Conservation (phyloP, 805 yeast genomes). For the Spathaspora passalidarum region DNA sequence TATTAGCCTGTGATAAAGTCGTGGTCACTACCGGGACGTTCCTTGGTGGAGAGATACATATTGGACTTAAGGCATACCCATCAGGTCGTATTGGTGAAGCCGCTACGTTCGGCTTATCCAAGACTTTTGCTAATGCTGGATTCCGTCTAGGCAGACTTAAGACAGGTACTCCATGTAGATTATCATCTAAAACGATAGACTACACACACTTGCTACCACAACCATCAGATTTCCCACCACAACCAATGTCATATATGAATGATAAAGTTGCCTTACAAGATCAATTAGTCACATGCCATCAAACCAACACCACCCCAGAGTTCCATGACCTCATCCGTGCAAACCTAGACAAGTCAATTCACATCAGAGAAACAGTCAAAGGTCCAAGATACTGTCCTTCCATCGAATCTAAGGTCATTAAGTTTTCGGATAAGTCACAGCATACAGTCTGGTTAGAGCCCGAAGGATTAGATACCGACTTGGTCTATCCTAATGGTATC, state of each 20-base stretch:
- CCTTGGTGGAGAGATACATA: slow-evolving; percentile 89
- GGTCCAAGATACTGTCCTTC: slow-evolving; percentile 99
- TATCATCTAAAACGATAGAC: slow-evolving; percentile 69
- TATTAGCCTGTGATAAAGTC: slow-evolving; percentile 61
- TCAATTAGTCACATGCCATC: slow-evolving; percentile 65
- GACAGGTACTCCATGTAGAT: slow-evolving; percentile 96
- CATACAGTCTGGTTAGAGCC: slow-evolving; percentile 96
- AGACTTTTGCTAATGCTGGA: slow-evolving; percentile 72
- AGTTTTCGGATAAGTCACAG: slow-evolving; percentile 70
- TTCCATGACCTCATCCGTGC: slow-evolving; percentile 66
- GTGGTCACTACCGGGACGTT: slow-evolving; percentile 96
- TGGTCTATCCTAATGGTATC: slow-evolving; percentile 96
- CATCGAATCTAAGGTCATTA: slow-evolving; percentile 80
- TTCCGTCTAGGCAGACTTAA: slow-evolving; percentile 85
- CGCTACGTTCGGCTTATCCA: slow-evolving; percentile 85
- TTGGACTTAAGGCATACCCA: slow-evolving; percentile 76
- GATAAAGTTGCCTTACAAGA: slow-evolving; percentile 57
- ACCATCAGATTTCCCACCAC: slow-evolving; percentile 79
- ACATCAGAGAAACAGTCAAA: slow-evolving; percentile 87
- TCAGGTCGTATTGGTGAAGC: slow-evolving; percentile 93
- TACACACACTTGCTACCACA: slow-evolving; percentile 63
- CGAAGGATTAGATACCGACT: slow-evolving; percentile 82
- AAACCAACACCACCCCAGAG: slow-evolving; percentile 72
- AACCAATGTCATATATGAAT: slow-evolving; percentile 86
- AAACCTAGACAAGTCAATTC: slow-evolving; percentile 81